Evolutionary conservation across 345 rosid genomes (phyloP), one percentile per base, ranked within the genome.

Genomic region (Chamaenerion angustifolium): DNA sequence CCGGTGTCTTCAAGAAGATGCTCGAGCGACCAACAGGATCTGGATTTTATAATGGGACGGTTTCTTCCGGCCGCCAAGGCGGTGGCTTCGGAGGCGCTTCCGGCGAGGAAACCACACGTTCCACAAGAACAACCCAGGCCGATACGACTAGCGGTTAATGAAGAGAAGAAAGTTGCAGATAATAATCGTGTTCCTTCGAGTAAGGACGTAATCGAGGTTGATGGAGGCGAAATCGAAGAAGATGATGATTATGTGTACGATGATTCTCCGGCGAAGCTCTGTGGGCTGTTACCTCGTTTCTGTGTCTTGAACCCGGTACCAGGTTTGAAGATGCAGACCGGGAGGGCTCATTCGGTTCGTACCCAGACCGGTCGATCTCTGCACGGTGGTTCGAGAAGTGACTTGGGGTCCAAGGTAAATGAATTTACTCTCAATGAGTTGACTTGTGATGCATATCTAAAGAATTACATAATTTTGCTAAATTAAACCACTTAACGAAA

Each of bases 31-130:
- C 73, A 68, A 14, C 77, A 66, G 48, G 66, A 81, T 58, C 73
- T 70, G 35, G 87, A 86, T 64, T 72, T 86, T 61, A 83, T 90
- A 95, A 85, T 90, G 83, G 83, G 75, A 48, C 75, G 95, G 27
- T 90, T 90, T 67, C 68, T 85, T 67, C 98, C 98, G 35, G 94
- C 98, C 12, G 95, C 98, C 40, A 76, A 83, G 63, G 98, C 95
- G 15, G 71, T 83, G 85, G 76, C 94, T 52, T 79, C 86, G 43
- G 88, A 81, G 54, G 65, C 75, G 51, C 74, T 85, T 64, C 75
- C 64, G 45, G 55, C 66, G 25, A 72, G 65, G 60, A 83, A 73
- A 69, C 88, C 60, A 13, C 72, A 73, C 43, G 53, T 64, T 46
- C 64, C 60, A 27, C 68, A 55, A 42, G 72, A 74, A 55, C 69